A percentile compares a stretch with the other conserved stretches of the same genome.
Evolutionary conservation across 2,329 filamentous ascomycete genomes (phyloP).

Genomic region (Pseudophaeomoniella oleicola): DNA sequence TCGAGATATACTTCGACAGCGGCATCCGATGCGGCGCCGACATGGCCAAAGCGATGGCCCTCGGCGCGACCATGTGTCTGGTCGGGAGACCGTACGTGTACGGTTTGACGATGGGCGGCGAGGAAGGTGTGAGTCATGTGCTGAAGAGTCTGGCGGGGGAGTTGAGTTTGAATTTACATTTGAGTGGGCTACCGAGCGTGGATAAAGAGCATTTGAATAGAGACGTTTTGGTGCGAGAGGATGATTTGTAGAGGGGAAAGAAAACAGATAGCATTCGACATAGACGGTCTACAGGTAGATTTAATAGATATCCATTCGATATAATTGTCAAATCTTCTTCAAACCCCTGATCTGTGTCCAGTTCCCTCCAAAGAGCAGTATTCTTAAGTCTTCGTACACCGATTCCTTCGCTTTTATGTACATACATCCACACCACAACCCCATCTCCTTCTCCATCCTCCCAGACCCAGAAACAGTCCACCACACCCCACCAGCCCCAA

Average conservation of each 20-base stretch:
- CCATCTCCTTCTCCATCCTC: too few species aligned
- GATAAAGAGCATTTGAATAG: slow-evolving; percentile 4
- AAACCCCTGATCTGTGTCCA: too few species aligned
- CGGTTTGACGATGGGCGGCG: slow-evolving; percentile 40
- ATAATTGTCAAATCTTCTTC: too few species aligned
- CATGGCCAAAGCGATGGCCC: slow-evolving; percentile 30
- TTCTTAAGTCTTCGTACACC: too few species aligned
- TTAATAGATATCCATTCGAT: too few species aligned
- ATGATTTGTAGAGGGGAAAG: slow-evolving; percentile 4
- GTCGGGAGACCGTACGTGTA: slow-evolving; percentile 40
- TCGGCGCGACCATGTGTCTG: slow-evolving; percentile 39
- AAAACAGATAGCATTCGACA: too few species aligned
- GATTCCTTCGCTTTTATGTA: too few species aligned
- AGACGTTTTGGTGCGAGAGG: slow-evolving; percentile 5
- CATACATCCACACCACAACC: too few species aligned
- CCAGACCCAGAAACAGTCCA: too few species aligned
- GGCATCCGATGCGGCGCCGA: slow-evolving; percentile 31
- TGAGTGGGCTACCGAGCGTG: slow-evolving; percentile 5
- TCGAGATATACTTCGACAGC: slow-evolving; percentile 31
- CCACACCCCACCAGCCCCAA: neutral
- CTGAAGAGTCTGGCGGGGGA: slow-evolving; percentile 14
- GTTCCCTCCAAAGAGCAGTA: too few species aligned
- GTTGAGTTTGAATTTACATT: slow-evolving; percentile 8
- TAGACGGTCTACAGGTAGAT: too few species aligned
- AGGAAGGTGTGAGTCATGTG: slow-evolving; percentile 38